Evolutionary conservation across 2,329 filamentous ascomycete genomes (phyloP).

Genomic region (Colletotrichum acutatum): DNA sequence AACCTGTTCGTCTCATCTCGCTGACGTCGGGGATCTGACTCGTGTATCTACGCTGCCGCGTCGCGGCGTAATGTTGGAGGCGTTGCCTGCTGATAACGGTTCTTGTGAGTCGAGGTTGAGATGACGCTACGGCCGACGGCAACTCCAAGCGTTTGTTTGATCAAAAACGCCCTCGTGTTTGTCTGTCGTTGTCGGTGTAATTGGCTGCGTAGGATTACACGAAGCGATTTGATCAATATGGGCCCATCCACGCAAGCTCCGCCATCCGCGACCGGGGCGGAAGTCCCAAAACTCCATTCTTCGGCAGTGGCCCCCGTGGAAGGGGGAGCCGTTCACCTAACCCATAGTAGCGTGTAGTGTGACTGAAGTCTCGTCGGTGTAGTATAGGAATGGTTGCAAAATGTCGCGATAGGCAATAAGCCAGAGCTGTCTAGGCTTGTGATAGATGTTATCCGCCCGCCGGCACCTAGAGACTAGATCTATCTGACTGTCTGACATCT

Average conservation of each 20-base stretch:
- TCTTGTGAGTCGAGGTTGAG: not conserved
- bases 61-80: not conserved
- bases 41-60: conserved; percentile 10
- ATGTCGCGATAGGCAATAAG: not conserved
- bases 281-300: not conserved
- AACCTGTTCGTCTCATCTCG: conserved; percentile 27
- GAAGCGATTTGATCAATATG: conserved; percentile 20
- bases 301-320: not conserved
- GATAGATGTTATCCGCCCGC: not conserved
- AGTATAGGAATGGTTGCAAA: not conserved
- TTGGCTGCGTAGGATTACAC: conserved; percentile 4
- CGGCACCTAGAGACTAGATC: not conserved
- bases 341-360: not conserved
- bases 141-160: conserved; percentile 16
- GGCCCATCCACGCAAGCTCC: conserved; percentile 10
- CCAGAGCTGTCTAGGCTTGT: not conserved
- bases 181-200: not conserved
- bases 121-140: not conserved
- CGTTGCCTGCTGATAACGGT: conserved; percentile 17
- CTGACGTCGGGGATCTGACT: conserved; percentile 21
- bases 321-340: conserved; percentile 1
- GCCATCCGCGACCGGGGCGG: not conserved
- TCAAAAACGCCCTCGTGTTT: not conserved
- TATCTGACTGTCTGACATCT: not conserved
- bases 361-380: too few relatives aligned